Evolutionary conservation across 2,329 filamentous ascomycete species (phyloP).

Genomic region (Ceratocystis diversiconidia): DNA sequence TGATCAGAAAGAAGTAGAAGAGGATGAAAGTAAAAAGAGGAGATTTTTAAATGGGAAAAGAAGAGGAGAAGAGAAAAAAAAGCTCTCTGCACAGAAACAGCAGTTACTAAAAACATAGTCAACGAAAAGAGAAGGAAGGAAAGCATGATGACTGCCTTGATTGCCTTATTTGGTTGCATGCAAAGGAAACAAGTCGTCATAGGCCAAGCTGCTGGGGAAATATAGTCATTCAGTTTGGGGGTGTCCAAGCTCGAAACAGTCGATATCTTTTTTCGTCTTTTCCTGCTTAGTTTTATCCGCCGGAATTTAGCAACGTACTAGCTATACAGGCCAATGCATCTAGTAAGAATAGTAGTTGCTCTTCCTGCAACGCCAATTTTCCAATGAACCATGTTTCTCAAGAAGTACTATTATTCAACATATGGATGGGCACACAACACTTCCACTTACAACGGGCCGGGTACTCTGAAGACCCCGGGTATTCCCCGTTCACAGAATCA

Average conservation of each 20-base stretch:
- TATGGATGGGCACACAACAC: background rate
- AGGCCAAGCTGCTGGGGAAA: background rate
- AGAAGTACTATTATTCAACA: background rate
- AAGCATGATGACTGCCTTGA: background rate
- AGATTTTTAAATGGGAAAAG: background rate
- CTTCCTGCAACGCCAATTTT: background rate
- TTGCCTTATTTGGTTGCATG: background rate
- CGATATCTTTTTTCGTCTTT: background rate
- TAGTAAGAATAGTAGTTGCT: background rate
- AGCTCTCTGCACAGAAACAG: background rate
- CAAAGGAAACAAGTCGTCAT: background rate
- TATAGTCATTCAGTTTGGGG: background rate
- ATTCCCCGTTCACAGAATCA: background rate
- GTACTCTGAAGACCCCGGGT: background rate
- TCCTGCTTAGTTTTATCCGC: background rate
- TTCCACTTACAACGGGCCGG: background rate
- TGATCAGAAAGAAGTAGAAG: background rate
- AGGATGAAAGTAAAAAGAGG: background rate
- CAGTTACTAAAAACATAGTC: background rate
- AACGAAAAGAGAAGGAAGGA: background rate
- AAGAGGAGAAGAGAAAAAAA: background rate
- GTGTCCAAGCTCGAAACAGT: constrained; percentile 3
- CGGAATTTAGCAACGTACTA: background rate
- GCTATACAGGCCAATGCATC: background rate
- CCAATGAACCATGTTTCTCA: background rate